Percentiles rank a stretch among this genome's conserved stretches.
Conservation (phyloP, 805 yeast genomes). For the Kazachstania psychrophila region DNA sequence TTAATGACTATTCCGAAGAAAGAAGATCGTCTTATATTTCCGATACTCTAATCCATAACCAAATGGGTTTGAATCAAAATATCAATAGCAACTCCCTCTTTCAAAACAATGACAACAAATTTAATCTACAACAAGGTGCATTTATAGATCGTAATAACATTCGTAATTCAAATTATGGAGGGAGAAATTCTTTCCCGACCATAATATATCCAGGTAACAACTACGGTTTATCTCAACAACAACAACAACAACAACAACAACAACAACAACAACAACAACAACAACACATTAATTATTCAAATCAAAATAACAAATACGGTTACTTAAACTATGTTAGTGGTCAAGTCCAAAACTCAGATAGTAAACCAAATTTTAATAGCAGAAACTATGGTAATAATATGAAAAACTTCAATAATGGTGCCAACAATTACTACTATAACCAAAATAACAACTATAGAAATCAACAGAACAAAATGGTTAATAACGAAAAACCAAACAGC, state of each 20-base stretch:
- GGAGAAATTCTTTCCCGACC: too few species aligned
- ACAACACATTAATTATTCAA: constrained; percentile 1
- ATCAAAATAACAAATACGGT: constrained; percentile 4
- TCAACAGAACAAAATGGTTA: neutral
- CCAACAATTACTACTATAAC: neutral
- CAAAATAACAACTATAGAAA: neutral
- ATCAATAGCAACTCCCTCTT: neutral
- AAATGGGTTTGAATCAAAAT: neutral
- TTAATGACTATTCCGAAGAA: constrained; percentile 23
- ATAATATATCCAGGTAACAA: neutral
- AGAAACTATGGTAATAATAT: neutral
- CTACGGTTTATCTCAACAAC: neutral
- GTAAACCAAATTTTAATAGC: too few species aligned
- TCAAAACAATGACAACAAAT: too few species aligned
- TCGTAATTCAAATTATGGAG: too few species aligned
- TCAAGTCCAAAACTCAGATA: constrained; percentile 3
- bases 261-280: constrained; percentile 2
- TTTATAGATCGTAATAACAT: too few species aligned
- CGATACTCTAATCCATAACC: constrained; percentile 41
- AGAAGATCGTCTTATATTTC: constrained; percentile 72
- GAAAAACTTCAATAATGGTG: neutral
- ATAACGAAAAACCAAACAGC: neutral
- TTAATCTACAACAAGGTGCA: too few species aligned
- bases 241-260: constrained; percentile 4
- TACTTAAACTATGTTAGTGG: constrained; percentile 7